A percentile compares a stretch with the other conserved stretches of the same genome.
Conservation (phyloP, 305 asterid genomes). For the Fraxinus dipetala region DNA sequence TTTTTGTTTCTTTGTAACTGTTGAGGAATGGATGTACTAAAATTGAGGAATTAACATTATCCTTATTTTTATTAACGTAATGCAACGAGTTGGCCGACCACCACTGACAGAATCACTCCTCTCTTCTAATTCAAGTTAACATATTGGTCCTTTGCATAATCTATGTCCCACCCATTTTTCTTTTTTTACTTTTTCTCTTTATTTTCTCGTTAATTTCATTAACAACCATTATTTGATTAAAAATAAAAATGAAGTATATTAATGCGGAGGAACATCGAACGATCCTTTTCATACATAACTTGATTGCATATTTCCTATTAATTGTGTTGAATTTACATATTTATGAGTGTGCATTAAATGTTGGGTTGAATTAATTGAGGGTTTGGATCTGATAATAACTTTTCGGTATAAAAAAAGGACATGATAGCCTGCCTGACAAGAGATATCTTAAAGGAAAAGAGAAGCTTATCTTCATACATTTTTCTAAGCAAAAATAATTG, state of each 20-base stretch:
- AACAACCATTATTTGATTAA: neutral
- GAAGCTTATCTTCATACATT: constrained; percentile 11
- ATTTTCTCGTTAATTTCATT: neutral
- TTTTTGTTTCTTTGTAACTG: neutral
- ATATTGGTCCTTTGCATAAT: neutral
- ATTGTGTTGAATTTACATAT: no score
- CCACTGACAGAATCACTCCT: neutral
- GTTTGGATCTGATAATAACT: neutral
- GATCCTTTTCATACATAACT: no score
- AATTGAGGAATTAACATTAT: neutral
- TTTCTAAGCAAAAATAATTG: neutral
- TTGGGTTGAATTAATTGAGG: neutral
- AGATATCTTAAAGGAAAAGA: neutral
- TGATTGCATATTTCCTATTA: no score
- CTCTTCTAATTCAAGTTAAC: neutral
- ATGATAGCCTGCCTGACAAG: neutral
- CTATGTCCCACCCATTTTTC: neutral
- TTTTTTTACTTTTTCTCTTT: neutral
- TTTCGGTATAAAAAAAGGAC: neutral
- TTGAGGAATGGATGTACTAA: neutral
- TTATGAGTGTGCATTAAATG: neutral
- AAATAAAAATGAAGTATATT: neutral
- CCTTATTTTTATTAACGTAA: neutral
- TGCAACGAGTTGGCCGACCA: neutral
- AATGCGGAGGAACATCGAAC: neutral